Evolutionary conservation across 75 land plant species (phyloP), one percentile per base, ranked within the genome.

Genomic region (Azolla pinnata): DNA sequence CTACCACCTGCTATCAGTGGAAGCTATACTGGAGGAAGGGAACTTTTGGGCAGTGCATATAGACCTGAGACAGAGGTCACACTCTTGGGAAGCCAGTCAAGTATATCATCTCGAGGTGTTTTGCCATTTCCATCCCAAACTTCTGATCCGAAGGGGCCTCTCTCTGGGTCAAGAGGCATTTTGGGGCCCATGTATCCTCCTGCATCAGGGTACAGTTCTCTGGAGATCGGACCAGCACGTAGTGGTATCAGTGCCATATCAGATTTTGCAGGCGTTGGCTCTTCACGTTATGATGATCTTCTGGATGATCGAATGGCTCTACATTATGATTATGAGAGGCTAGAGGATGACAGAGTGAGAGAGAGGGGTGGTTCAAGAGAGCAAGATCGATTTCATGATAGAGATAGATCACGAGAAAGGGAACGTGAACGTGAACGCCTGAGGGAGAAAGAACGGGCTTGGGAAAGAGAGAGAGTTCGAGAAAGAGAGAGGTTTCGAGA

Each of bases 161-260:
- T 70, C 32, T 78, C 78, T 67, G 85, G 80, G 8, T 67, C 71
- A 20, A 83, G 87, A 68, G 79, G 81, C 57, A 68, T 77, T 53
- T 84, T 79, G 33, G 87, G 82, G 32, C 70, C 79, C 23, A 55
- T 80, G 27, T 83, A 85, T 75, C 97, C 99, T 25, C 86, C 92
- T 68, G 99, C 97, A 16, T 75, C 97, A 29, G 97, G 92, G 42
- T 95, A 95, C 67, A 70, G 66, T 24, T 47, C 84, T 34, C 83
- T 74, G 33, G 86, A 77, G 60, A 84, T 72, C 52, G 69, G 72
- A 60, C 80, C 60, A 68, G 83, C 74, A 61, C 33, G 73, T 44
- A 63, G 75, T 33, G 65, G 79, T 26, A 28, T 67, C n/a, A 47
- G 67, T 30, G 60, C 77, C 46, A 86, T 83, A 29, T 59, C 76